Evolutionary conservation across 2,329 filamentous ascomycete genomes (phyloP), one percentile per base, ranked within the genome.

Genomic region (Fusarium bactridioides): DNA sequence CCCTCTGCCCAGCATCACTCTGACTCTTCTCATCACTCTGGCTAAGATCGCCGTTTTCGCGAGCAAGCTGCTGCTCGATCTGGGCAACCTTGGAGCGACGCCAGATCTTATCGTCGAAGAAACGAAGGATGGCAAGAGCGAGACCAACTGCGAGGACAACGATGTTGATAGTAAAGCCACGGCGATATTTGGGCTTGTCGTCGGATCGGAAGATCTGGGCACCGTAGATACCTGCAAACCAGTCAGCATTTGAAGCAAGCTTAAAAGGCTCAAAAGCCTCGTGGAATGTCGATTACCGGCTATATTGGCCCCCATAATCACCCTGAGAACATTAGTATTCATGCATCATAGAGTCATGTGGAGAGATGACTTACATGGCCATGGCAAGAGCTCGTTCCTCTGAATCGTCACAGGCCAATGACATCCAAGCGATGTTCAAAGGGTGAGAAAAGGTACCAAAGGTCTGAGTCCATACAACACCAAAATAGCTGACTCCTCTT

Each of bases 221-320:
- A 7, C 88, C 89, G 61, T 89, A 88, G 57, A 91, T 90, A 27
- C 88, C 88, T 1, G 88, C n/a, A n/a, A n/a, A n/a, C n/a, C n/a
- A n/a, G n/a, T n/a, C n/a, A n/a, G n/a, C n/a, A n/a, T n/a, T n/a
- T n/a, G n/a, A n/a, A n/a, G n/a, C n/a, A n/a, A n/a, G n/a, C n/a
- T n/a, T n/a, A n/a, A n/a, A n/a, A n/a, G n/a, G n/a, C n/a, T n/a
- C n/a, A n/a, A n/a, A n/a, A n/a, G n/a, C n/a, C n/a, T n/a, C n/a
- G n/a, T n/a, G n/a, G n/a, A n/a, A n/a, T n/a, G n/a, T n/a, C n/a
- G n/a, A n/a, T n/a, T n/a, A n/a, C n/a, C n/a, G n/a, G n/a, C n/a
- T n/a, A 86, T 87, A 69, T 91, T 91, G 56, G 87, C 89, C 21
- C 86, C 86, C 88, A 90, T 90, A 66, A 90, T 89, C 55, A 89